phyloP scores from a whole-genome alignment of 2,329 filamentous ascomycete genomes.

The Fusarium protoensiforme region DNA sequence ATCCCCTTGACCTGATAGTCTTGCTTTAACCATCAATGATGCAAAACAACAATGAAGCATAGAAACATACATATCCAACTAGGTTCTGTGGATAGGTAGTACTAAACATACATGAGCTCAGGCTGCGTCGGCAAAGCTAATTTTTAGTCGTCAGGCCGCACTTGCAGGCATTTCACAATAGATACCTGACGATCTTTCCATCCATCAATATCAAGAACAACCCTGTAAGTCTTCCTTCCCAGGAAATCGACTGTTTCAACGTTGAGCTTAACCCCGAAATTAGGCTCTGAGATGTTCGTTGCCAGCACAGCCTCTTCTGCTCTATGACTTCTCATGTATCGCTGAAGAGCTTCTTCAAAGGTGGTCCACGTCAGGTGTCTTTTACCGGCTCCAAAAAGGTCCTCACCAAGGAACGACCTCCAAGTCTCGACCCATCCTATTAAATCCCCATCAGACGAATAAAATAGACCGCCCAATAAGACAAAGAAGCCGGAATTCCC shows the following conservation, averaged over 20 bases:
- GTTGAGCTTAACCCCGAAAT: not conserved
- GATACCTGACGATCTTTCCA: not conserved
- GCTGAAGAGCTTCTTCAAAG: not conserved
- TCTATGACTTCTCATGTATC: not conserved
- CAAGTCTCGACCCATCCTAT: not conserved
- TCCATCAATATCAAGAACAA: not conserved
- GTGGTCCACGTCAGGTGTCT: not conserved
- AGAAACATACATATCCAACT: too few relatives aligned
- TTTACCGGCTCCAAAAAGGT: not conserved
- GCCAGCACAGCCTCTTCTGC: not conserved
- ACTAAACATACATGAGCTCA: not conserved
- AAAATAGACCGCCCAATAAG: not conserved
- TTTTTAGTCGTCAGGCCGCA: not conserved
- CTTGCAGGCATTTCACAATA: not conserved
- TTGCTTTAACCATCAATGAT: not conserved
- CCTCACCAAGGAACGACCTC: not conserved
- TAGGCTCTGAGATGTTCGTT: not conserved
- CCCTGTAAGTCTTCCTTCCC: not conserved
- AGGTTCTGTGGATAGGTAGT: too few relatives aligned
- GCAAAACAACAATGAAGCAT: not conserved
- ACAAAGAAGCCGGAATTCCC: not conserved
- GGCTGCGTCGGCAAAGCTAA: not conserved
- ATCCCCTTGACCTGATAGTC: not conserved
- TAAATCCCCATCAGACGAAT: not conserved
- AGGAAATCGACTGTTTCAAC: not conserved